phyloP scores from a whole-genome alignment of 768 basidiomycete species.

The Bullera alba region DNA sequence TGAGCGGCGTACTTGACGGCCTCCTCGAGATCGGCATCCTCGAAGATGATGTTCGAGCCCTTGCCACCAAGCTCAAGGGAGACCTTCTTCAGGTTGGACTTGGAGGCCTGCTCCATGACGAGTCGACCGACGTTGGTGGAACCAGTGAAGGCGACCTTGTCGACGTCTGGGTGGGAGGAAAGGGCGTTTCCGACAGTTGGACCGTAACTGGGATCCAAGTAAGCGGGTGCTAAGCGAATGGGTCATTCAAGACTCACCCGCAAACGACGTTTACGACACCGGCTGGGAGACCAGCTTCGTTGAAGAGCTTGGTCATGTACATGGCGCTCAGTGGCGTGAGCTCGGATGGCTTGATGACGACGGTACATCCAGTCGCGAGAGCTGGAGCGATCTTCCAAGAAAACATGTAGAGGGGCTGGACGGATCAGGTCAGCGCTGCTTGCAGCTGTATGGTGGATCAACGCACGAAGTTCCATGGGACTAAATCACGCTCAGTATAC shows the following conservation, averaged over 20 bases:
- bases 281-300: constrained; percentile 38
- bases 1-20: constrained; percentile 50
- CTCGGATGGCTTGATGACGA: constrained; percentile 93
- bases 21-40: constrained; percentile 38
- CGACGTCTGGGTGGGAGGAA: constrained; percentile 30
- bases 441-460: background rate
- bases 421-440: background rate
- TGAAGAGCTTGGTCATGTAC: constrained; percentile 42
- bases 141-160: constrained; percentile 46
- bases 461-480: constrained; percentile 72
- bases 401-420: constrained; percentile 37
- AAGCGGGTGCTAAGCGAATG: background rate
- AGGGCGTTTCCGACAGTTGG: constrained; percentile 38
- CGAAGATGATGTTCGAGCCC: constrained; percentile 45
- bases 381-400: constrained; percentile 88
- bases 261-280: constrained; percentile 41
- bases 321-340: constrained; percentile 47
- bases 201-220: constrained; percentile 24
- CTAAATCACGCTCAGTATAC: background rate
- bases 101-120: constrained; percentile 73
- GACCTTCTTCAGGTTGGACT: constrained; percentile 74
- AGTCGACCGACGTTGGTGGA: constrained; percentile 58
- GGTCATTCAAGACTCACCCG: constrained; percentile 8
- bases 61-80: constrained; percentile 85
- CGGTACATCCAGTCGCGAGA: constrained; percentile 81